Base-by-base conservation (phyloP, 805 yeast species). In the Saccharomycopsis microspora region DNA sequence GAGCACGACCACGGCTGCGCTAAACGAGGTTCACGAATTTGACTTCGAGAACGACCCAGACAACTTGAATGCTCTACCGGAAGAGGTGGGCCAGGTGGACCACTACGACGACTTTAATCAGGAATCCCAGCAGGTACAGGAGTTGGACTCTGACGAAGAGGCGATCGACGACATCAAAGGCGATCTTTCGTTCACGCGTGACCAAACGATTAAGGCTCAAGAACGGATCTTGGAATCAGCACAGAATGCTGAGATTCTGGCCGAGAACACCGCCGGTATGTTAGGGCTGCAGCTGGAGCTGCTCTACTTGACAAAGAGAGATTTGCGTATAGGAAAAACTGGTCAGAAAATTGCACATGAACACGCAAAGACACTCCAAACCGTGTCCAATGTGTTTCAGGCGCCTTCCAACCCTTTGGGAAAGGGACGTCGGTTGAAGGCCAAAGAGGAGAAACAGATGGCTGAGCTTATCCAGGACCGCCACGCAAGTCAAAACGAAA, bases 261-360 rank as follows among this genome's bases (percentile, higher is more conserved):
- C 87, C 36, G 69, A 80, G 53, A 89, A 90, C 60, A 83, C 97
- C 0, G 65, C 89, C 53, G 97, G 96, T 32, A 78, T 86, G 78
- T 72, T 93, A 43, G 98, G 98, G 29, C 76, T 89, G n/a, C 97
- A 93, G 64, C 80, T 93, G 49, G 96, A 88, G 60, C 72, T 85
- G 43, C 69, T 93, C 54, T 85, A 82, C 62, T 78, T 77, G 58
- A 80, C 89, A 27, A 96, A 93, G 60, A 76, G 76, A 55, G 81
- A 81, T 55, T 67, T 90, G 55, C 76, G 84, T 46, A 66, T 85
- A 47, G 86, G 94, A 46, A 83, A 81, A 50, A 81, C 86, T 3
- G 96, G 88, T 61, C 85, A 85, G 50, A 70, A 79, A 56, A 75
- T 85, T 47, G 95, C 95, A 4, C 88, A 83, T 54, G 85, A 80